Evolutionary conservation across 192 early-diverging fungal species (phyloP).

Genomic region (Gamsiella multidivaricata): DNA sequence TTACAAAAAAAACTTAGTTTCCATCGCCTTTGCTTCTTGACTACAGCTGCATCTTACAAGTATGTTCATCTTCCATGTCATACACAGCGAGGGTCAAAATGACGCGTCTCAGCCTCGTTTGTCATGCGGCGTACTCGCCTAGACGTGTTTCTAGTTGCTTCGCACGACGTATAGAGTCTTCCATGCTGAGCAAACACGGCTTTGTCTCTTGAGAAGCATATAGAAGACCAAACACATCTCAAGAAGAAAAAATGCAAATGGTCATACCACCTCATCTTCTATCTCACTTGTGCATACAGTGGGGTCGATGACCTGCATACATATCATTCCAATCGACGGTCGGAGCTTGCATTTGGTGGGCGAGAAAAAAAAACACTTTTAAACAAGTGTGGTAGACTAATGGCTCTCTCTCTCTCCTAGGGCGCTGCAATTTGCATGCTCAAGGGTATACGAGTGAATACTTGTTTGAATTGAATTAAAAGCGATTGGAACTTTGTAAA

Average conservation of each 20-base stretch:
- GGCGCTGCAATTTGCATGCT: too few species aligned
- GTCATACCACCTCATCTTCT: not conserved
- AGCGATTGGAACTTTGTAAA: not conserved
- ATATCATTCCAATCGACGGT: not conserved
- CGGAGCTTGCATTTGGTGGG: not conserved
- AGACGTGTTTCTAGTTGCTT: not conserved
- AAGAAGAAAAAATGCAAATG: too few species aligned
- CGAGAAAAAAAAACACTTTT: not conserved
- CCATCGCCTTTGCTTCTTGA: too few species aligned
- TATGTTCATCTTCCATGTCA: too few species aligned
- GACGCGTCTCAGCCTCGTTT: not conserved
- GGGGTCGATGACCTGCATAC: not conserved
- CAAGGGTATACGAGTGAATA: too few species aligned
- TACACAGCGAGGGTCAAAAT: not conserved
- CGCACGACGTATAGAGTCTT: too few species aligned
- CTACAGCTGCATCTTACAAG: too few species aligned
- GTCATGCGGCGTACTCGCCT: not conserved
- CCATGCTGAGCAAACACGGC: too few species aligned
- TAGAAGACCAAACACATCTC: too few species aligned
- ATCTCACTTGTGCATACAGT: not conserved
- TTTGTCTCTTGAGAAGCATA: too few species aligned
- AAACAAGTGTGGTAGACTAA: not conserved
- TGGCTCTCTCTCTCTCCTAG: not conserved
- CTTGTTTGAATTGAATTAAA: not conserved
- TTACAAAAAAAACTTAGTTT: too few species aligned